phyloP scores from a whole-genome alignment of 129 eudicot species.

The Chrysanthemum lavandulifolium region DNA sequence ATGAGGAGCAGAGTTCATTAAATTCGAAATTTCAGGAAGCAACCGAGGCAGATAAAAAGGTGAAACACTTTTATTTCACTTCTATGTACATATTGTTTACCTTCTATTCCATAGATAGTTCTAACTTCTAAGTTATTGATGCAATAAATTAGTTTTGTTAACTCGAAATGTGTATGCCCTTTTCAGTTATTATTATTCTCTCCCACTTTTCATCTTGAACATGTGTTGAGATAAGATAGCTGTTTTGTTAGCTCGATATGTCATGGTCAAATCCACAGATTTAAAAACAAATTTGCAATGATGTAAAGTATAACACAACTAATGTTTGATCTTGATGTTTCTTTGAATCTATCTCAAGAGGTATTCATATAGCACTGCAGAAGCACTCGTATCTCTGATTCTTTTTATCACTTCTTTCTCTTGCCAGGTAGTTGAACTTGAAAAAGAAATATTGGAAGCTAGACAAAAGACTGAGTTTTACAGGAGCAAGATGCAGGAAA shows the following conservation, averaged over 20 bases:
- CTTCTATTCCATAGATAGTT: neutral
- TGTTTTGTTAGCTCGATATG: neutral
- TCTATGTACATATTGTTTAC: neutral
- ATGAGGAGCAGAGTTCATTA: constrained; percentile 76
- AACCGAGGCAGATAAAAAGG: constrained; percentile 78
- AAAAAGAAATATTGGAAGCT: constrained; percentile 77
- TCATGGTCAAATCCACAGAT: neutral
- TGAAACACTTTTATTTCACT: neutral
- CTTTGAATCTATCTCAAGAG: constrained; percentile 8
- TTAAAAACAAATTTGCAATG: neutral
- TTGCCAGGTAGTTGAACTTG: constrained; percentile 60
- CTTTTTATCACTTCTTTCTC: neutral
- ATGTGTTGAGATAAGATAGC: neutral
- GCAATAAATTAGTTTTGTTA: neutral
- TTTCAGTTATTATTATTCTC: neutral
- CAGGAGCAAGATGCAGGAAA: constrained; percentile 90
- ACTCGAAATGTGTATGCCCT: neutral
- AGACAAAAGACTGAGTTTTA: constrained; percentile 74
- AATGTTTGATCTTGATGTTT: neutral
- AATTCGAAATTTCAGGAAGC: constrained; percentile 83
- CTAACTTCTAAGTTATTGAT: neutral
- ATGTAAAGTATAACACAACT: constrained; percentile 6
- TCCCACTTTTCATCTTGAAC: neutral
- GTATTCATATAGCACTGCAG: neutral
- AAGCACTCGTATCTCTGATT: neutral